Percentiles rank a stretch among this genome's conserved stretches.
Conservation (phyloP, 139 green algal genomes). For the Chlamydomonas urium region DNA sequence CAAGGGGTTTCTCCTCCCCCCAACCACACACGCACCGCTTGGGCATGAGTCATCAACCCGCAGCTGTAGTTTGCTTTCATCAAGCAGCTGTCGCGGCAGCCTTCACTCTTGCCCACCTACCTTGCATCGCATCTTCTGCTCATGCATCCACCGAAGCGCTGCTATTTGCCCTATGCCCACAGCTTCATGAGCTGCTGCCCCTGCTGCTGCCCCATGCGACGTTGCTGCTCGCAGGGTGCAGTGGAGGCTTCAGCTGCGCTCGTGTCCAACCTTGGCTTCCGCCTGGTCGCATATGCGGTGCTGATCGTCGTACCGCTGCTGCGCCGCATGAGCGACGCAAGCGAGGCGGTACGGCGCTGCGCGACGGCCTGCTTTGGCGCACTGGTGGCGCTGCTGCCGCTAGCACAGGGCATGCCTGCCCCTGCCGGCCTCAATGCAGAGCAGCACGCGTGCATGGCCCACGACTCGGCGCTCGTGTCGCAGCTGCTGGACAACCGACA, state of each 20-base stretch:
- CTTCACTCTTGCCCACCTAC: too few species aligned
- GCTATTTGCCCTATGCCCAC: too few species aligned
- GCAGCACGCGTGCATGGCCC: constrained; percentile 35
- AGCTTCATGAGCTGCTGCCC: too few species aligned
- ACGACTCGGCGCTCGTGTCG: constrained; percentile 76
- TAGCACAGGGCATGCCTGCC: constrained; percentile 63
- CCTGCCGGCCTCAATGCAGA: constrained; percentile 58
- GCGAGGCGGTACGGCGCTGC: constrained; percentile 41
- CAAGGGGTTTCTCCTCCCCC: too few species aligned
- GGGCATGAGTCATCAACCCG: constrained; percentile 66
- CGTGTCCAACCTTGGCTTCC: background rate
- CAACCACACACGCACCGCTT: constrained; percentile 25
- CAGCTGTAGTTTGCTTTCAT: too few species aligned
- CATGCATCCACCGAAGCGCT: too few species aligned
- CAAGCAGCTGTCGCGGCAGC: too few species aligned
- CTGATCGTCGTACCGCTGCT: constrained; percentile 89
- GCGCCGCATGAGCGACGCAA: constrained; percentile 79
- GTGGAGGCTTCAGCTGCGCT: too few species aligned
- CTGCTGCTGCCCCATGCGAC: too few species aligned
- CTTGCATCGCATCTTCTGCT: too few species aligned
- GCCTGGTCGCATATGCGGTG: constrained; percentile 22
- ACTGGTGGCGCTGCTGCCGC: constrained; percentile 82
- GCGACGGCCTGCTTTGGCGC: constrained; percentile 74
- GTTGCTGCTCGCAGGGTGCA: too few species aligned
- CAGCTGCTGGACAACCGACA: constrained; percentile 86